These are phyloP conservation scores for Monilinia fructigena DNA, from an alignment of 2,329 filamentous ascomycete genomes.

Conservation along the genomic window DNA sequence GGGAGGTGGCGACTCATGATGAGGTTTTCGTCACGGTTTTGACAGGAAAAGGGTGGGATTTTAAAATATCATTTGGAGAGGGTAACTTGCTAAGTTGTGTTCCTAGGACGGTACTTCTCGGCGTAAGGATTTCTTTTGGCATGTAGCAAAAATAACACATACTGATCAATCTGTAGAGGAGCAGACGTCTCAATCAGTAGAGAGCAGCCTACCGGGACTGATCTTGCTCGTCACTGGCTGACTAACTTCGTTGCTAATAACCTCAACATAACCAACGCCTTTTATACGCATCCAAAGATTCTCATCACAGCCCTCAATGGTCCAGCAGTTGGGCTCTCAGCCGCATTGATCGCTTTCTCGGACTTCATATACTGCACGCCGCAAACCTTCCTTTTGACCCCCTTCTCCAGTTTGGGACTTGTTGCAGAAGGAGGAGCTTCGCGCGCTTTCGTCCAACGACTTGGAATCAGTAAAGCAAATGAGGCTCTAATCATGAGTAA, in stretches of 20 bases:
- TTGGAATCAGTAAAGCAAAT: conserved; percentile 80
- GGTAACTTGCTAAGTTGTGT: conserved; percentile 15
- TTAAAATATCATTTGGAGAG: conserved; percentile 42
- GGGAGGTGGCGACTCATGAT: conserved; percentile 73
- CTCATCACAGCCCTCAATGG: conserved; percentile 90
- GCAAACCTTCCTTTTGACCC: conserved; percentile 80
- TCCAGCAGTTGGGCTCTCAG: conserved; percentile 83
- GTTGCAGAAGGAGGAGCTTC: conserved; percentile 86
- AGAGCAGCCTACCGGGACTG: conserved; percentile 42
- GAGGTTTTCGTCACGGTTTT: conserved; percentile 84
- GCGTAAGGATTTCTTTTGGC: conserved; percentile 57
- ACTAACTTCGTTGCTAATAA: conserved; percentile 78
- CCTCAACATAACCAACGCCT: conserved; percentile 83
- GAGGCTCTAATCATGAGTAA: conserved; percentile 92
- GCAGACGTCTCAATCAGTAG: conserved; percentile 68
- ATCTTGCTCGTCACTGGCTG: conserved; percentile 57
- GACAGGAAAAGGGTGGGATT: conserved; percentile 69
- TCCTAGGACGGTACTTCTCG: conserved; percentile 66
- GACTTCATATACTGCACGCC: conserved; percentile 92
- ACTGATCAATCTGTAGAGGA: conserved; percentile 53
- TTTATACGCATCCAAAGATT: conserved; percentile 92
- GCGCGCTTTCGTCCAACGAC: conserved; percentile 71
- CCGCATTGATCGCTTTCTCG: conserved; percentile 76
- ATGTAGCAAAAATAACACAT: conserved; percentile 1
- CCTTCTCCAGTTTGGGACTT: conserved; percentile 85